A percentile compares a stretch with the other conserved stretches of the same genome.
Evolutionary conservation across 768 basidiomycete species (phyloP).

Genomic region (Lentinula lateritia): DNA sequence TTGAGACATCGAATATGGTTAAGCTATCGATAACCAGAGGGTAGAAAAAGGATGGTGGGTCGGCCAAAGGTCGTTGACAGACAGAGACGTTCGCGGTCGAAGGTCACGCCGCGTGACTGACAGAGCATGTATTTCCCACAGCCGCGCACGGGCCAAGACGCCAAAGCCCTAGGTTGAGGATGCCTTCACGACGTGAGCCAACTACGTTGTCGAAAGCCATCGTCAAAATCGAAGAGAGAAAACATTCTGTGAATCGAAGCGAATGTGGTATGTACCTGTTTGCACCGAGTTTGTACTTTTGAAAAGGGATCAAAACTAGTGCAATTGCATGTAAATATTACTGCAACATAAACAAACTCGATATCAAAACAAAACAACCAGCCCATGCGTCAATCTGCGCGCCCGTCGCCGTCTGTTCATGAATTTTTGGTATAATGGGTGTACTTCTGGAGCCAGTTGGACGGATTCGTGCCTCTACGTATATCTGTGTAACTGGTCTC

Average conservation of each 20-base stretch:
- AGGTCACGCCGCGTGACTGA: not conserved
- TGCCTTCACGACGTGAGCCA: not conserved
- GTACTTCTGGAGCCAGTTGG: not conserved
- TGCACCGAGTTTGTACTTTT: not conserved
- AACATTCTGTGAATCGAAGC: not conserved
- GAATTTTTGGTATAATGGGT: not conserved
- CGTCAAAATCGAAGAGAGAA: not conserved
- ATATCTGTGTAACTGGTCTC: too few species aligned
- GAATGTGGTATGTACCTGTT: not conserved
- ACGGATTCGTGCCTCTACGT: too few species aligned
- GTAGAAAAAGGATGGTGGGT: not conserved
- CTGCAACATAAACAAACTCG: not conserved
- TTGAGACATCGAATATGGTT: constrained; percentile 37
- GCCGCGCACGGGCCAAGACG: not conserved
- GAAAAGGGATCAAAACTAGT: not conserved
- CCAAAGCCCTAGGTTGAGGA: not conserved
- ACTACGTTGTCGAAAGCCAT: not conserved
- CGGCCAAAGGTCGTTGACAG: not conserved
- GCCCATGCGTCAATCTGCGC: too few species aligned
- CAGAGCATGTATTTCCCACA: not conserved
- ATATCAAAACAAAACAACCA: not conserved
- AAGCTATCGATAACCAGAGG: not conserved
- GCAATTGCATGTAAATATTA: not conserved
- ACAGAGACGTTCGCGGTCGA: not conserved
- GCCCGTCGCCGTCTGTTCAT: not conserved